Evolutionary conservation across 2,329 filamentous ascomycete genomes (phyloP).

Genomic region (Neofusicoccum ribis): DNA sequence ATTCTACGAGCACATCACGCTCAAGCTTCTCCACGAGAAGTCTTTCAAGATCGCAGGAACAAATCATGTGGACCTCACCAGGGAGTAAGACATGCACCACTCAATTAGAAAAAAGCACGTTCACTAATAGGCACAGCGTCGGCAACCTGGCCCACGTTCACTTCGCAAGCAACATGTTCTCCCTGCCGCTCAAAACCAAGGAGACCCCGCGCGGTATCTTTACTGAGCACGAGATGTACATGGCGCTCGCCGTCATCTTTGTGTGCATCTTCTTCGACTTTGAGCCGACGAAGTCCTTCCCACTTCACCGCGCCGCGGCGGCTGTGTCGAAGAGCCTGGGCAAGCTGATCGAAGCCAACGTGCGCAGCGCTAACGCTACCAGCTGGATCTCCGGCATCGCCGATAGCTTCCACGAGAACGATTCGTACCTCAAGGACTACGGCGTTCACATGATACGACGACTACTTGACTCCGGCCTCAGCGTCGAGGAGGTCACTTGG

Average conservation of each 20-base stretch:
- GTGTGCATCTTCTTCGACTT: slow-evolving; percentile 65
- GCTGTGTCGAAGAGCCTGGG: slow-evolving; percentile 62
- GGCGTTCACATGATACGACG: slow-evolving; percentile 66
- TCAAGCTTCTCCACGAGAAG: slow-evolving; percentile 62
- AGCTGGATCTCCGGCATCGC: slow-evolving; percentile 57
- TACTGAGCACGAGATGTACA: slow-evolving; percentile 59
- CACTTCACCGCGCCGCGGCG: slow-evolving; percentile 59
- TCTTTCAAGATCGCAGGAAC: slow-evolving; percentile 60
- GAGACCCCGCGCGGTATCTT: slow-evolving; percentile 54
- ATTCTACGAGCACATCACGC: slow-evolving; percentile 66
- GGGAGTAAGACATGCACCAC: slow-evolving; percentile 43
- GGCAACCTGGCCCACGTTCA: slow-evolving; percentile 58
- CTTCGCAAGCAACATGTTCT: slow-evolving; percentile 57
- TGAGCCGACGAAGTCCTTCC: slow-evolving; percentile 67
- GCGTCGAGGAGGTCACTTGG: slow-evolving; percentile 67
- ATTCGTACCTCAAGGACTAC: slow-evolving; percentile 58
- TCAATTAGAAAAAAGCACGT: neutral
- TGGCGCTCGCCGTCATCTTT: slow-evolving; percentile 65
- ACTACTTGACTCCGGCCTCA: slow-evolving; percentile 64
- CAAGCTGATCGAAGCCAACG: slow-evolving; percentile 62
- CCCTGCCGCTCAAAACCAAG: slow-evolving; percentile 56
- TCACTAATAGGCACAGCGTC: slow-evolving; percentile 29
- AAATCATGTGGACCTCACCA: slow-evolving; percentile 65
- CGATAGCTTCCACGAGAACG: slow-evolving; percentile 50
- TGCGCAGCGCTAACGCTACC: slow-evolving; percentile 61